These are phyloP conservation scores for Euphorbia schlechtendalii DNA, from an alignment of 441 rosid genomes.

Conservation along the genomic window DNA sequence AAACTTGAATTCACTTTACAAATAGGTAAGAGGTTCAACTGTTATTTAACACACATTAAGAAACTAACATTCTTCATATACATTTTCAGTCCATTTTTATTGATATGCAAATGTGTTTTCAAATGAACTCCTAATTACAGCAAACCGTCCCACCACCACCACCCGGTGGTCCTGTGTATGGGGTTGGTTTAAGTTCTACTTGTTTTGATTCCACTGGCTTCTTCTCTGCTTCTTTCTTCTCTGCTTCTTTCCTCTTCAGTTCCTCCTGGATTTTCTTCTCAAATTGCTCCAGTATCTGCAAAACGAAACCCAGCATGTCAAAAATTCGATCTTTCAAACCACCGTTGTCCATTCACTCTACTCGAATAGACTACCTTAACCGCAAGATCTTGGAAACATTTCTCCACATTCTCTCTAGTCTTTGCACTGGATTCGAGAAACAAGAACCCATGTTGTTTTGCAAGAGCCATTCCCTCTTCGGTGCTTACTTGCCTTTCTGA, in stretches of 20 bases:
- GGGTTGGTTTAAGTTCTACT: background rate
- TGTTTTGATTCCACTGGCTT: background rate
- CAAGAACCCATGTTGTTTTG: constrained; percentile 46
- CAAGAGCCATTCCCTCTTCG: constrained; percentile 46
- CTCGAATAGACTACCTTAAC: constrained; percentile 12
- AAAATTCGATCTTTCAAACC: background rate
- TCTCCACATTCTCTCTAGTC: constrained; percentile 48
- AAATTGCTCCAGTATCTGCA: constrained; percentile 11
- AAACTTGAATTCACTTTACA: background rate
- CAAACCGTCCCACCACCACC: background rate
- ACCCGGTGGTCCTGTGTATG: constrained; percentile 1
- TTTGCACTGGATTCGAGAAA: constrained; percentile 56
- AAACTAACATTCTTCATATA: background rate
- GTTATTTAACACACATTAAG: background rate
- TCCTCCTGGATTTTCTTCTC: constrained; percentile 29
- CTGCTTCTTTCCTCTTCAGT: constrained; percentile 17
- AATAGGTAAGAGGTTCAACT: background rate
- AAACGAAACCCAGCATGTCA: background rate
- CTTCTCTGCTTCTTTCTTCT: background rate
- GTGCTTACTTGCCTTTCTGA: constrained; percentile 45
- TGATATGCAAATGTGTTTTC: background rate
- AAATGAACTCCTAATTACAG: background rate
- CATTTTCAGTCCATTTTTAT: background rate
- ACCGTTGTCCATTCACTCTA: no score
- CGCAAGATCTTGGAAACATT: constrained; percentile 51